phyloP scores from a whole-genome alignment of 345 rosid species.

The Populus nigra region DNA sequence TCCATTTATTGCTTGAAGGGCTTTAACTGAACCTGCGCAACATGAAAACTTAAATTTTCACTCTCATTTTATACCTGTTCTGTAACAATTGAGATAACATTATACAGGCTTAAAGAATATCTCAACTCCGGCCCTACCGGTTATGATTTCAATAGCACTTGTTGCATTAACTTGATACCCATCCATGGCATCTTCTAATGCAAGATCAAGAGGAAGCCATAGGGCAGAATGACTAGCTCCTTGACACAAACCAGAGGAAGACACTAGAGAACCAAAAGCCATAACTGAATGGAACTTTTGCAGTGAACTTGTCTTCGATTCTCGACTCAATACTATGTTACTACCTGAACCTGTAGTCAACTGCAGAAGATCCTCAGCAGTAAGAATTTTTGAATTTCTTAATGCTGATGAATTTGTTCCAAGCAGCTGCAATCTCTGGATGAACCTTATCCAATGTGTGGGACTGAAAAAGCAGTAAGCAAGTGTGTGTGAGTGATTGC shows the following conservation, averaged over 20 bases:
- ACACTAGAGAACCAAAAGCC: slow-evolving; percentile 52
- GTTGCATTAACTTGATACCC: slow-evolving; percentile 78
- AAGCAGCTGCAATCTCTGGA: slow-evolving; percentile 58
- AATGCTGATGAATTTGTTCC: slow-evolving; percentile 60
- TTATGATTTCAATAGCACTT: slow-evolving; percentile 71
- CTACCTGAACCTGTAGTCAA: slow-evolving; percentile 62
- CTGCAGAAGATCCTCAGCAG: slow-evolving; percentile 58
- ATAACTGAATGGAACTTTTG: slow-evolving; percentile 55
- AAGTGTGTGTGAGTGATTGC: not conserved
- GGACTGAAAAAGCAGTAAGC: slow-evolving; percentile 42
- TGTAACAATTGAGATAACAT: not conserved
- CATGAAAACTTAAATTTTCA: not conserved
- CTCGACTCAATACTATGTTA: slow-evolving; percentile 33
- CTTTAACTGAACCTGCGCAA: slow-evolving; percentile 82
- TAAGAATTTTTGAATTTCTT: slow-evolving; percentile 55
- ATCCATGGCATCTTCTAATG: slow-evolving; percentile 90
- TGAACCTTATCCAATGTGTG: slow-evolving; percentile 65
- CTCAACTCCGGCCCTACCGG: slow-evolving; percentile 40
- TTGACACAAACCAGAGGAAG: slow-evolving; percentile 61
- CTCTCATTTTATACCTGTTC: not conserved
- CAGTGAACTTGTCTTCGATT: slow-evolving; percentile 46
- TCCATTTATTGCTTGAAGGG: slow-evolving; percentile 75
- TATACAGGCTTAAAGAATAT: not conserved
- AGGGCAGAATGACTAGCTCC: slow-evolving; percentile 69
- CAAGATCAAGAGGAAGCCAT: slow-evolving; percentile 94